Evolutionary conservation across 2,329 filamentous ascomycete species (phyloP), one percentile per base, ranked within the genome.

Genomic region (Fusarium pseudoanthophilum): DNA sequence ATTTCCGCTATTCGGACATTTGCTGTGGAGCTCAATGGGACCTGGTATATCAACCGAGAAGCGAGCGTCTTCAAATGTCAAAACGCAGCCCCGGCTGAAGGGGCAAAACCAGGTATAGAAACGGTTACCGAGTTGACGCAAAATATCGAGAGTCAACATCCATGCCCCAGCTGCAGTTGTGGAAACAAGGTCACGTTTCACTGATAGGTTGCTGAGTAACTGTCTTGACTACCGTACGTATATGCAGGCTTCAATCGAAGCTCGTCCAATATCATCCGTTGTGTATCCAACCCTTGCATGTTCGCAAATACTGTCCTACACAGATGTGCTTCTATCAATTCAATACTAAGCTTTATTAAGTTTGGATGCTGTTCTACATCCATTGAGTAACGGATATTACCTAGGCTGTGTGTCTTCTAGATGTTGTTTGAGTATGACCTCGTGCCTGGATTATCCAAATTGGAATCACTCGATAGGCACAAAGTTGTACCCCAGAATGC

Each of bases 171-270:
- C 62, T 37, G 57, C 36, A 30, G 51, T 45, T 63, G 66, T 63
- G 61, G 64, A 49, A 57, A 57, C 59, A 45, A 48, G 46, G 32
- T 36, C 62, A 42, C 49, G 69, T 71, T 71, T 71, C 62, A 63
- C 43, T 36, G 62, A 58, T 32, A 68, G 67, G 65, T 66, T 73
- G 65, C 58, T 69, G 48, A 73, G 70, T 62, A 62, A 65, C 65
- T 70, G 56, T 53, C 46, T 34, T 65, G 52, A 69, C 49, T 69
- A 46, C 64, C 34, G 46, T 52, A 63, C 51, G 56, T 43, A 48
- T 51, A 32, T 52, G 21, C 55, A 59, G 39, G 56, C 61, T 55
- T 63, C 42, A 43, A 26, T 32, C 18, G 60, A 46, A 53, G 28
- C 51, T 55, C 26, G 24, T 45, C 58, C 51, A 60, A 59, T 65